phyloP scores from a whole-genome alignment of 192 early-diverging fungal species.

The Linnemannia zychae region DNA sequence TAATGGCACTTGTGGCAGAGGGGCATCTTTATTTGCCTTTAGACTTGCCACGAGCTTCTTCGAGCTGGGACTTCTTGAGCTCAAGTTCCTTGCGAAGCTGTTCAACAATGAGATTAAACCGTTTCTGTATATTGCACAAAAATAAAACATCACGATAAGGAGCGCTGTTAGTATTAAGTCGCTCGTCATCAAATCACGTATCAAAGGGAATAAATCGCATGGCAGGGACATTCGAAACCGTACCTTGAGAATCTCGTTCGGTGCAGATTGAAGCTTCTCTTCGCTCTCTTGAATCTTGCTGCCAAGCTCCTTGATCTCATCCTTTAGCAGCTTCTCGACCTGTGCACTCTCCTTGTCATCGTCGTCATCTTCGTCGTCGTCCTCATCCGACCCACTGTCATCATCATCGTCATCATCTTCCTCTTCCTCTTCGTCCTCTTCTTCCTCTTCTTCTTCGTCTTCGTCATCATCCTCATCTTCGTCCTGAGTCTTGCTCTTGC shows the following conservation, averaged over 20 bases:
- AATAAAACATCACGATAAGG: background rate
- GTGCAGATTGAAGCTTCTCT: slow-evolving; percentile 66
- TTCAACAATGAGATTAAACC: slow-evolving; percentile 75
- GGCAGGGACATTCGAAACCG: background rate
- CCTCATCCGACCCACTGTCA: slow-evolving; percentile 66
- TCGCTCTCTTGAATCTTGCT: slow-evolving; percentile 67
- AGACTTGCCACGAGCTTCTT: slow-evolving; percentile 43
- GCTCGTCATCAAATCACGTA: background rate
- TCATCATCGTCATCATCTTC: slow-evolving; percentile 66
- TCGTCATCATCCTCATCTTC: slow-evolving; percentile 60
- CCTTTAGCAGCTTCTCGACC: slow-evolving; percentile 63
- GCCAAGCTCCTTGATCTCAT: slow-evolving; percentile 77
- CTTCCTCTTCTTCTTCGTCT: slow-evolving; percentile 40
- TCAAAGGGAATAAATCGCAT: background rate
- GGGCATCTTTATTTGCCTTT: slow-evolving; percentile 32
- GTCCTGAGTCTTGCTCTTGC: slow-evolving; percentile 41
- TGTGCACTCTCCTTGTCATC: slow-evolving; percentile 66
- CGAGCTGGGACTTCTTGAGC: slow-evolving; percentile 72
- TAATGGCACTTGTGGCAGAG: no score
- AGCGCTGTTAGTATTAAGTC: slow-evolving; percentile 1
- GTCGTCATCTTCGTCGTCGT: slow-evolving; percentile 65
- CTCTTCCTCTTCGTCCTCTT: slow-evolving; percentile 58
- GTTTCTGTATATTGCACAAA: slow-evolving; percentile 60
- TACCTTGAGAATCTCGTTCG: slow-evolving; percentile 84
- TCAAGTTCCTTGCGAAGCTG: slow-evolving; percentile 70